Evolutionary conservation across 805 yeast species (phyloP).

Genomic region (Phaffomyces thermotolerans): DNA sequence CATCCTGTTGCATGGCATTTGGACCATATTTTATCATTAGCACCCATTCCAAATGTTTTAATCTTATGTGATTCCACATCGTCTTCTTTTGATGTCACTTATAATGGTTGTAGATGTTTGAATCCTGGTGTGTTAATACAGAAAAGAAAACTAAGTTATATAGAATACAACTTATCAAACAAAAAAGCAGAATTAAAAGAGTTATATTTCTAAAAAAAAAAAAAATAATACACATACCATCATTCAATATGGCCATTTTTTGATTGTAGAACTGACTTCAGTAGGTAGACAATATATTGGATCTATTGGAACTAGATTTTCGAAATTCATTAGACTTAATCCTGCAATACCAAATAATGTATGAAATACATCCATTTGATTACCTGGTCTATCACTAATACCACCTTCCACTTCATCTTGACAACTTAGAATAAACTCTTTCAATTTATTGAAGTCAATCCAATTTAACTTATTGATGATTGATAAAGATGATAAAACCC

Average conservation of each 20-base stretch:
- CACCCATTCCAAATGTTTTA: conserved; percentile 68
- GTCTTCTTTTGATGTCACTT: conserved; percentile 65
- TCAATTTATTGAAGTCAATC: conserved; percentile 62
- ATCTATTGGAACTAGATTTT: conserved; percentile 56
- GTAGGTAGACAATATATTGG: conserved; percentile 84
- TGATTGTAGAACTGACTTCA: conserved; percentile 27
- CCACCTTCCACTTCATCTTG: conserved; percentile 85
- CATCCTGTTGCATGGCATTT: conserved; percentile 64
- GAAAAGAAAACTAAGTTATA: conserved; percentile 49
- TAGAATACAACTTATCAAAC: conserved; percentile 63
- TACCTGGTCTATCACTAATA: conserved; percentile 84
- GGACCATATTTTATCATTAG: conserved; percentile 60
- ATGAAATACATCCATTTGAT: conserved; percentile 89
- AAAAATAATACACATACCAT: no score
- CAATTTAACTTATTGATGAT: conserved; percentile 63
- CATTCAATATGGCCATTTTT: conserved; percentile 27
- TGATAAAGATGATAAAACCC: conserved; percentile 79
- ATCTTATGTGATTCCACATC: conserved; percentile 66
- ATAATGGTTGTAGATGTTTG: conserved; percentile 73
- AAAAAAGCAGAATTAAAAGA: conserved; percentile 46
- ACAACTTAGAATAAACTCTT: conserved; percentile 60
- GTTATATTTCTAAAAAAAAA: conserved; percentile 27
- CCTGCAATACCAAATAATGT: conserved; percentile 90
- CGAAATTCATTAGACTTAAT: conserved; percentile 63
- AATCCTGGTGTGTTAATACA: conserved; percentile 58